Percentiles rank a stretch among this genome's conserved stretches.
Conservation (phyloP, 1,139 yeast species). For the Blastobotrys ciferrii region DNA sequence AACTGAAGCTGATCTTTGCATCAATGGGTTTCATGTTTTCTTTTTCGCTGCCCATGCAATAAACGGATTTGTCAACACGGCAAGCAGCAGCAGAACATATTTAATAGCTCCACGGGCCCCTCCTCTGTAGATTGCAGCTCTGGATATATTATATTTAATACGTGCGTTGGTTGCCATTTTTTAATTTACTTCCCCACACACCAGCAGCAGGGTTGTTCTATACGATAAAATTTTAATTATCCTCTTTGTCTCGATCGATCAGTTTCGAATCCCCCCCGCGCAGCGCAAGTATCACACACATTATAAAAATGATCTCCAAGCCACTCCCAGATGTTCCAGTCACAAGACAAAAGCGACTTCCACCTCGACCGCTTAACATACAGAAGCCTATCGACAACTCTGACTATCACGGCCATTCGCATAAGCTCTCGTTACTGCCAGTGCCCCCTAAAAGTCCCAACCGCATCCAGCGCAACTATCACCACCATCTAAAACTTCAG, state of each 20-base stretch:
- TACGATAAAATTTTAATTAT: neutral
- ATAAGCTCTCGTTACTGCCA: slow-evolving; percentile 13
- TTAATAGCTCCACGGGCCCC: neutral
- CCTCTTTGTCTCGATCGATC: neutral
- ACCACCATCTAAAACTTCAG: slow-evolving; percentile 4
- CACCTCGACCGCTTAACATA: slow-evolving; percentile 8
- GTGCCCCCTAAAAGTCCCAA: slow-evolving; percentile 19
- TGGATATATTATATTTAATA: neutral
- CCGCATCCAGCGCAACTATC: slow-evolving; percentile 11
- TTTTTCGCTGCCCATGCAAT: neutral
- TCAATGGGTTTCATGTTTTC: slow-evolving; percentile 7
- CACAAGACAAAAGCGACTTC: neutral
- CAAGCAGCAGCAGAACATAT: neutral
- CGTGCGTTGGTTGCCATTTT: neutral
- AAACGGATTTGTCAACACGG: neutral
- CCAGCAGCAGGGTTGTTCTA: too few relatives aligned
- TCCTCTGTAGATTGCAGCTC: neutral
- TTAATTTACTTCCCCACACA: too few relatives aligned
- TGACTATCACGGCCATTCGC: slow-evolving; percentile 9
- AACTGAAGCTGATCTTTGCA: slow-evolving; percentile 2
- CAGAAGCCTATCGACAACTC: neutral
- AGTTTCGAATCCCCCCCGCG: slow-evolving; percentile 6
- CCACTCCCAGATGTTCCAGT: slow-evolving; percentile 1
- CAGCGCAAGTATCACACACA: neutral
- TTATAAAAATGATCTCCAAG: neutral